phyloP scores from a whole-genome alignment of 129 eudicot species.

The Ambrosia trifida region DNA sequence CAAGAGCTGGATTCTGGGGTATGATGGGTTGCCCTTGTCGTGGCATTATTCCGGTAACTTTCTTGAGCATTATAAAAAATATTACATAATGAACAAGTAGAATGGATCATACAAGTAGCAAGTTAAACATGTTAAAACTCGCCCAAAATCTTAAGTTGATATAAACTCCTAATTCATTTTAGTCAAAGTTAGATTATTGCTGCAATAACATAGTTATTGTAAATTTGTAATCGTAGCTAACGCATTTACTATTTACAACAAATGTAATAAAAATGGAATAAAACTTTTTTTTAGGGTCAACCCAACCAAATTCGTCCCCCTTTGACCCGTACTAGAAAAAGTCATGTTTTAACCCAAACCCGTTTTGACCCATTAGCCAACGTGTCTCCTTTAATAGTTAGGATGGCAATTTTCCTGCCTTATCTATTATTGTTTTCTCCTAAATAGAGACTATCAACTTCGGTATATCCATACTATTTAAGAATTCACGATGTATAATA shows the following conservation, averaged over 20 bases:
- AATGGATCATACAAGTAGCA: not conserved
- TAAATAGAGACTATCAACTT: too few species aligned
- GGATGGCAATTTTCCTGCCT: not conserved
- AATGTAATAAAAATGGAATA: not conserved
- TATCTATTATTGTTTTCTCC: too few species aligned
- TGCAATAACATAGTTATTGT: too few species aligned
- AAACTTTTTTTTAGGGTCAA: not conserved
- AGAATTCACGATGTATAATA: too few species aligned
- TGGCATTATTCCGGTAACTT: constrained; percentile 88
- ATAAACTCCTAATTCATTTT: not conserved
- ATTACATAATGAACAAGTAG: not conserved
- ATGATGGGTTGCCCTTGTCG: constrained; percentile 93
- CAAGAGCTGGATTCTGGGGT: constrained; percentile 98
- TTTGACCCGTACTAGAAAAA: not conserved
- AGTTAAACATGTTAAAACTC: not conserved
- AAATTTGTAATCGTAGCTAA: not conserved
- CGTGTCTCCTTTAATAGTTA: not conserved
- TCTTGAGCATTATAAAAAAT: not conserved
- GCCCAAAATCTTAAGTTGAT: not conserved
- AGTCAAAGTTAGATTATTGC: not conserved
- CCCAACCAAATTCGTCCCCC: not conserved
- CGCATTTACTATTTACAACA: not conserved
- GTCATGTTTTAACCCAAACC: not conserved
- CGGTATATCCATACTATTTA: too few species aligned
- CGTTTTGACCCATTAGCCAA: constrained; percentile 1